Conservation (phyloP, 129 eudicot species). For the Flaveria sonorensis region DNA sequence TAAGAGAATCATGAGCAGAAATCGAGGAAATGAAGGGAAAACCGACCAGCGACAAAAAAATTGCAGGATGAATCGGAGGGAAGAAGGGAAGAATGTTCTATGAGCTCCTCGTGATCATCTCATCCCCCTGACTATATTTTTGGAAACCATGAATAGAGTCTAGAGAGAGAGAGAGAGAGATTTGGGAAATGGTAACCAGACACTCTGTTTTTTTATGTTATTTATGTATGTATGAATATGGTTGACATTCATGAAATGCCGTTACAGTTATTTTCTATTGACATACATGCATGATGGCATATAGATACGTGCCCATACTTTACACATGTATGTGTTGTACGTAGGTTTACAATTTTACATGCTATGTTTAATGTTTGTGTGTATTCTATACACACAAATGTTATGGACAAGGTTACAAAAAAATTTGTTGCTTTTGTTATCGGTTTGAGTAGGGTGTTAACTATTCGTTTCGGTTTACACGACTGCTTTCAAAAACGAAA, state of each 20-base stretch:
- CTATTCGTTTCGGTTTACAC: no score
- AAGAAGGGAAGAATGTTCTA: constrained; percentile 36
- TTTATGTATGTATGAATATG: constrained; percentile 27
- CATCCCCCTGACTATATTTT: constrained; percentile 32
- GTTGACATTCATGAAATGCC: background rate
- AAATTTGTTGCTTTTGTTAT: background rate
- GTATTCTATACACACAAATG: background rate
- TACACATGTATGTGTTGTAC: background rate
- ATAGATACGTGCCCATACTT: no score
- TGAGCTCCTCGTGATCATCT: constrained; percentile 34
- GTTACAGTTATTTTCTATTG: no score
- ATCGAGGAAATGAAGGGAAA: background rate
- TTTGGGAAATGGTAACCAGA: constrained; percentile 40
- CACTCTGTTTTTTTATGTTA: constrained; percentile 31
- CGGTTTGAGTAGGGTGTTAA: no score
- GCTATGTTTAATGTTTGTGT: background rate
- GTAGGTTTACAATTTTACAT: no score
- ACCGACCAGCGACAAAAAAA: constrained; percentile 45
- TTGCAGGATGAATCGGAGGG: constrained; percentile 39
- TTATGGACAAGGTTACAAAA: no score
- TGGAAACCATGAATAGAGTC: constrained; percentile 34
- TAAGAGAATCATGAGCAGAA: background rate
- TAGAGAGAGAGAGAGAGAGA: constrained; percentile 35
- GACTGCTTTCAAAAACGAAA: no score
- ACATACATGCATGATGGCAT: background rate